phyloP scores from a whole-genome alignment of 176 grass and related monocot genomes.

The Tillandsia leiboldiana region DNA sequence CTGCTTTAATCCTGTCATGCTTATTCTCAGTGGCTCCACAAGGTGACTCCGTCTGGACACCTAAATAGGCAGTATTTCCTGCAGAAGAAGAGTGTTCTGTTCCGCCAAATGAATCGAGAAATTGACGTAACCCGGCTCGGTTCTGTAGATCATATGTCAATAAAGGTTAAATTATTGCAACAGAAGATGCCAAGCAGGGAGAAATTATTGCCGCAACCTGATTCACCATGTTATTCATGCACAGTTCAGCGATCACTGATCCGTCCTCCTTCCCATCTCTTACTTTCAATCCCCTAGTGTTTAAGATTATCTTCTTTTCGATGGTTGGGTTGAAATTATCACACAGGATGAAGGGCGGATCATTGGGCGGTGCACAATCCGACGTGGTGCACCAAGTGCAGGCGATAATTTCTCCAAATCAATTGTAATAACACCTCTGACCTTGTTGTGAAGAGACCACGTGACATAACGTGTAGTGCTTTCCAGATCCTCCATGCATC shows the following conservation, averaged over 20 bases:
- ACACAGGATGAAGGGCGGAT: too few relatives aligned
- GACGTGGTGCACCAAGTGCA: too few relatives aligned
- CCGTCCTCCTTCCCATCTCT: too few relatives aligned
- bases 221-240: too few relatives aligned
- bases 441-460: constrained; percentile 98
- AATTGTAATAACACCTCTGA: not conserved
- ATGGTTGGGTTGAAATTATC: too few relatives aligned
- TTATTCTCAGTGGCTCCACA: constrained; percentile 33
- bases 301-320: too few relatives aligned
- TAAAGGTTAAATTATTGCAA: not conserved
- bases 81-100: constrained; percentile 42
- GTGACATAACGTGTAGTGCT: constrained; percentile 95
- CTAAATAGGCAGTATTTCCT: constrained; percentile 18
- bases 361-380: too few relatives aligned
- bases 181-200: not conserved
- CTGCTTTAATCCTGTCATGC: constrained; percentile 38
- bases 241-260: too few relatives aligned
- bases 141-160: constrained; percentile 38
- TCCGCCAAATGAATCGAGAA: constrained; percentile 74
- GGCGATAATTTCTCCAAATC: not conserved
- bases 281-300: too few relatives aligned
- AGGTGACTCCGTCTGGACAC: constrained; percentile 31
- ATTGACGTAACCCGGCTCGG: constrained; percentile 62
- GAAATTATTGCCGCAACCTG: too few relatives aligned
- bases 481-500: constrained; percentile 91